Evolutionary conservation across 208 protist species (phyloP).

Genomic region (Trypanosoma cruzi): DNA sequence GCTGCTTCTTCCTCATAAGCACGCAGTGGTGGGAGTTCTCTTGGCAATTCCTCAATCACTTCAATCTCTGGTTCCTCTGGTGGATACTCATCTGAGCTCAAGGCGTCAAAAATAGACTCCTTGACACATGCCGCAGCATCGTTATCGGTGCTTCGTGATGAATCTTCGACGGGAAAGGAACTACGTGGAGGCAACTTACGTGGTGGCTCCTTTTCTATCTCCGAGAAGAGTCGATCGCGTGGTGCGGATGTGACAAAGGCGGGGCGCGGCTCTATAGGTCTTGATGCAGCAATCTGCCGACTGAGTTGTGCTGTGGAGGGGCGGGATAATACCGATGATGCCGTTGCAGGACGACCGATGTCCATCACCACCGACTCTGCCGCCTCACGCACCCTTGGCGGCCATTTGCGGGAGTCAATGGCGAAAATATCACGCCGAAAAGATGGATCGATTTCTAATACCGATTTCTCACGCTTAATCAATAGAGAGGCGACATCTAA

Average conservation of each 20-base stretch:
- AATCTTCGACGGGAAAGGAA: neutral
- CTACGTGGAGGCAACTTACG: constrained; percentile 32
- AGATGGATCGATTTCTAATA: constrained; percentile 51
- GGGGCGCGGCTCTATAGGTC: constrained; percentile 30
- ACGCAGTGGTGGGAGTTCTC: constrained; percentile 13
- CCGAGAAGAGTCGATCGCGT: constrained; percentile 71
- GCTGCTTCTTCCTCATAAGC: constrained; percentile 24
- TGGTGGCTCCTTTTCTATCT: constrained; percentile 66
- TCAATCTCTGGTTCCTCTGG: constrained; percentile 53
- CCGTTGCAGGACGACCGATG: neutral
- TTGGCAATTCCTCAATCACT: constrained; percentile 42
- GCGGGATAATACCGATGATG: constrained; percentile 32
- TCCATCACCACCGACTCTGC: constrained; percentile 27
- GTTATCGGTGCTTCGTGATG: neutral
- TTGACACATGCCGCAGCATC: constrained; percentile 26
- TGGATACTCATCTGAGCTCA: constrained; percentile 17
- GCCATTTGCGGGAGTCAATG: constrained; percentile 77
- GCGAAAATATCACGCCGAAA: constrained; percentile 66
- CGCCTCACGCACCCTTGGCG: constrained; percentile 43
- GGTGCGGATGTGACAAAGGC: constrained; percentile 69
- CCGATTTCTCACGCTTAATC: constrained; percentile 60
- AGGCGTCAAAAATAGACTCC: constrained; percentile 26
- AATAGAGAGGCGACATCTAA: constrained; percentile 63
- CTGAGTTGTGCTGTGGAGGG: constrained; percentile 29
- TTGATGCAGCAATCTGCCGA: constrained; percentile 18